Evolutionary conservation across 2,329 filamentous ascomycete species (phyloP).

Genomic region (Canariomyces notabilis): DNA sequence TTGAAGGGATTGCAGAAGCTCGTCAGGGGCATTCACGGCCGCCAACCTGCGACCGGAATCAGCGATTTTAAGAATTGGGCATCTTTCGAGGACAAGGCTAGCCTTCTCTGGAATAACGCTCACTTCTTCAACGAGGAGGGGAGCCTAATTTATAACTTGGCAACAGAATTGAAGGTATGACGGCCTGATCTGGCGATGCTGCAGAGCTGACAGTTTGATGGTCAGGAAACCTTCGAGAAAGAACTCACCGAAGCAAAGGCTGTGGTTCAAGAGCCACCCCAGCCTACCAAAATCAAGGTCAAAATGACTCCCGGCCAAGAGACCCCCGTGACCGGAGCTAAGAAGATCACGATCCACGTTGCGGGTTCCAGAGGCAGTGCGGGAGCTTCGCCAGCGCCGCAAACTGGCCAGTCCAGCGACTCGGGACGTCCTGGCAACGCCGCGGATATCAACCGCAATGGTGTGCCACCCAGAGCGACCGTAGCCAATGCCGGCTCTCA

Average conservation of each 20-base stretch:
- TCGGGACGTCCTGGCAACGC: constrained; percentile 31
- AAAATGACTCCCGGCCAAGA: constrained; percentile 55
- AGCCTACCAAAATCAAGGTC: constrained; percentile 76
- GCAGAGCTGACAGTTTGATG: constrained; percentile 13
- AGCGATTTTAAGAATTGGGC: constrained; percentile 78
- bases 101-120: constrained; percentile 81
- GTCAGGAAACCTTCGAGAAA: constrained; percentile 61
- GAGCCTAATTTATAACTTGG: constrained; percentile 74
- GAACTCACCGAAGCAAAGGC: constrained; percentile 67
- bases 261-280: constrained; percentile 64
- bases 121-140: constrained; percentile 88
- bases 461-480: constrained; percentile 7
- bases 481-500: constrained; percentile 11
- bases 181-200: background rate
- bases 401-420: constrained; percentile 33
- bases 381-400: constrained; percentile 47
- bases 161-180: constrained; percentile 70
- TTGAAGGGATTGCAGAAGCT: constrained; percentile 72
- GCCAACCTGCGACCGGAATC: constrained; percentile 56
- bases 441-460: constrained; percentile 28
- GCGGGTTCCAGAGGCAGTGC: constrained; percentile 51
- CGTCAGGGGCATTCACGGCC: constrained; percentile 66
- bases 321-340: constrained; percentile 39
- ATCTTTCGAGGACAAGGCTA: constrained; percentile 72
- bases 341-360: constrained; percentile 69